Percentiles rank a stretch among this genome's conserved stretches.
Conservation (phyloP, 106 monocot genomes). For the Platanthera guangdongensis region DNA sequence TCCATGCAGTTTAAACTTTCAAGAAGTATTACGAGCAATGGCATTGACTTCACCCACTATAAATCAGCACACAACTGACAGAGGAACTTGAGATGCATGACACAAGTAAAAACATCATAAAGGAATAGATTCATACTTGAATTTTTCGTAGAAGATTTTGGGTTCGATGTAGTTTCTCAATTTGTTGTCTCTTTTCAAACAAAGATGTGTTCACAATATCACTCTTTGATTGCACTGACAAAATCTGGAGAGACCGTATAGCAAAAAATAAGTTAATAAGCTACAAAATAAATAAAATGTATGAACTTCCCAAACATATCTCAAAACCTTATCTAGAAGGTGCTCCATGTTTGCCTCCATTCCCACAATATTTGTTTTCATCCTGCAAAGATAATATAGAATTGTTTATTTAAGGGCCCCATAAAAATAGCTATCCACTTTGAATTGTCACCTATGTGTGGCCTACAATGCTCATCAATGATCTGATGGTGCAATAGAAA, state of each 20-base stretch:
- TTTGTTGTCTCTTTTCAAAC: slow-evolving; percentile 90
- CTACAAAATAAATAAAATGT: slow-evolving; percentile 1
- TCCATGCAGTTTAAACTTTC: too few relatives aligned
- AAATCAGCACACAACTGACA: too few relatives aligned
- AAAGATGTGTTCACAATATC: slow-evolving; percentile 82
- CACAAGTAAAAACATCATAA: background rate
- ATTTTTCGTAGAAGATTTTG: slow-evolving; percentile 87
- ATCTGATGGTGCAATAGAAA: background rate
- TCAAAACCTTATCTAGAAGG: slow-evolving; percentile 78
- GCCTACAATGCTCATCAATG: background rate
- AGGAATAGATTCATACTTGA: slow-evolving; percentile 43
- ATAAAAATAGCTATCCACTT: background rate
- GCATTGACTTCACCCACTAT: too few relatives aligned
- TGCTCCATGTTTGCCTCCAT: slow-evolving; percentile 98
- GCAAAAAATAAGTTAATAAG: background rate
- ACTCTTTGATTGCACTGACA: slow-evolving; percentile 88
- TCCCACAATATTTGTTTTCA: slow-evolving; percentile 93
- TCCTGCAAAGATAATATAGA: slow-evolving; percentile 30
- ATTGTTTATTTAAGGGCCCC: background rate
- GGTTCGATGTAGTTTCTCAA: slow-evolving; percentile 88
- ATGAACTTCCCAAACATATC: background rate
- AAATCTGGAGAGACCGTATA: slow-evolving; percentile 41
- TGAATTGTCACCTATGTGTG: background rate
- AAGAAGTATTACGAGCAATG: too few relatives aligned
- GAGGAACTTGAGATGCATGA: background rate